Base-by-base conservation (phyloP, 31 red algal genomes). In the Odonthalia washingtoniensis region DNA sequence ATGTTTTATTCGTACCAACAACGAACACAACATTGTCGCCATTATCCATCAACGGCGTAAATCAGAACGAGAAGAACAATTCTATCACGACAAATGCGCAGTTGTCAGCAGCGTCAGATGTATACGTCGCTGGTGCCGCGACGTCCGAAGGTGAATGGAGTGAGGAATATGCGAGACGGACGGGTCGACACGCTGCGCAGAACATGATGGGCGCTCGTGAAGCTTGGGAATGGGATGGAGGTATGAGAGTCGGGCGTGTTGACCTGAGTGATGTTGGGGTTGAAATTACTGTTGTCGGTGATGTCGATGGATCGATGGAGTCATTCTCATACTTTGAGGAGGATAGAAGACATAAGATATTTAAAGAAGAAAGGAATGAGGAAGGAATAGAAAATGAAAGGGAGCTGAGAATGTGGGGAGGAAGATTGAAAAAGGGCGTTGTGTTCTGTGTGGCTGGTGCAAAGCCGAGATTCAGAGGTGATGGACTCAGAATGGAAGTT, bases 1-100 rank as follows among this genome's bases (percentile, higher is more conserved):
- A 80, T 45, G 72, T 91, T 9, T 39, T 91, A 34, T 91, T 91
- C 65, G 89, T 81, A 40, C 89, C 89, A 43, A 91, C 89, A 27
- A 5, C 77, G 24, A 68, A 70, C 31, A n/a, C n/a, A n/a, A n/a
- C n/a, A n/a, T n/a, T n/a, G n/a, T 35, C 77, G 61, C 44, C 28
- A 40, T 64, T 77, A 18, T 37, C 80, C 3, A 46, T 85, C 17
- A 72, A 84, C 40, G 69, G 60, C 49, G 42, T 70, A 44, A 57
- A 65, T 40, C 31, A 67, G 42, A 38, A 46, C 18, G 37, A 45
- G 12, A 81, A 46, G 6, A 74, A 57, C 3, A 81, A 73, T 16
- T 72, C 70, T 9, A 84, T 84, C 45, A 57, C 80, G 41, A 81
- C 64, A 27, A 91, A 80, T 69, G 38, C 89, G 4, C 80, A 91